Evolutionary conservation across 2,329 filamentous ascomycete species (phyloP).

Genomic region (Colletotrichum lentis): DNA sequence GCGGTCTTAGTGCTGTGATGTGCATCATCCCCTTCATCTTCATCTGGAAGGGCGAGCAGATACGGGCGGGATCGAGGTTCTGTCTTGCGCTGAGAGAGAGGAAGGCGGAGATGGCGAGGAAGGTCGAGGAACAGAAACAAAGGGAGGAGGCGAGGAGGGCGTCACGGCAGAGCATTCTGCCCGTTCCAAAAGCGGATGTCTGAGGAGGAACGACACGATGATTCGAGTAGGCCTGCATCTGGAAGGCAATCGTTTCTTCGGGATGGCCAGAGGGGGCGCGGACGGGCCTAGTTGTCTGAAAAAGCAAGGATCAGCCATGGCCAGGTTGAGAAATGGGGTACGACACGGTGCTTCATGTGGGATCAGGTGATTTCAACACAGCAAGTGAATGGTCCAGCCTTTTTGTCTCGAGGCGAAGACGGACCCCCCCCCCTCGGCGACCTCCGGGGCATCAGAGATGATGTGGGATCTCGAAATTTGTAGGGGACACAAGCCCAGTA

Average conservation of each 20-base stretch:
- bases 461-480: too few relatives aligned
- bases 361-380: too few relatives aligned
- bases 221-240: neutral
- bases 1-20: slow-evolving; percentile 59
- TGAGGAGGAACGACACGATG: neutral
- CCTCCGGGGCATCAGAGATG: too few relatives aligned
- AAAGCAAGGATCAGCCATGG: too few relatives aligned
- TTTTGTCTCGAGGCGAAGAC: too few relatives aligned
- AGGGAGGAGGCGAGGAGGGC: slow-evolving; percentile 39
- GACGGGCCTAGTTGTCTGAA: too few relatives aligned
- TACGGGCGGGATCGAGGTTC: slow-evolving; percentile 67
- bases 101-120: slow-evolving; percentile 57
- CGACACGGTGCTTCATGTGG: too few relatives aligned
- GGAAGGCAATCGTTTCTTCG: neutral
- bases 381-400: too few relatives aligned
- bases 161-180: neutral
- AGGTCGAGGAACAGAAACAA: slow-evolving; percentile 49
- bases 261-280: too few relatives aligned
- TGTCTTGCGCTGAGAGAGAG: slow-evolving; percentile 66
- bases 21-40: slow-evolving; percentile 62
- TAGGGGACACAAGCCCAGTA: too few relatives aligned
- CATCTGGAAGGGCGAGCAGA: slow-evolving; percentile 62
- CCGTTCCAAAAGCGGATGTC: slow-evolving; percentile 6
- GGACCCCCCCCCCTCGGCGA: too few relatives aligned
- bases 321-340: too few relatives aligned